A percentile compares a stretch with the other conserved stretches of the same genome.
phyloP scores from a whole-genome alignment of 495 filamentous ascomycete genomes.

The Oidiodendron maius region DNA sequence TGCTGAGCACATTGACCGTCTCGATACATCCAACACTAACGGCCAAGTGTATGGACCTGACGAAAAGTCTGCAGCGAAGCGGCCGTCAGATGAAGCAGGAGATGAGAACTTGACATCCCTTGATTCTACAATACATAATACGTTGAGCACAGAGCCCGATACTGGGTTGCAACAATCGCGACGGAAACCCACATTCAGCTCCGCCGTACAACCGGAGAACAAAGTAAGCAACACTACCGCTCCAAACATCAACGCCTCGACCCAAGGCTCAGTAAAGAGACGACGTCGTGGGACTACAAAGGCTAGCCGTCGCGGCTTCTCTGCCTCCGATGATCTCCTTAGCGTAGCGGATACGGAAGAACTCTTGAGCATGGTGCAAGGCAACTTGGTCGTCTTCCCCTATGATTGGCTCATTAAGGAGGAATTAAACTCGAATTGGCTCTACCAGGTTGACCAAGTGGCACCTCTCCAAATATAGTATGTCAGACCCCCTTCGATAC shows the following conservation, averaged over 20 bases:
- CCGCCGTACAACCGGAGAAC: conserved; percentile 8
- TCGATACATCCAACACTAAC: conserved; percentile 12
- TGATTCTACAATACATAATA: conserved; percentile 10
- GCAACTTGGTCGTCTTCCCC: conserved; percentile 84
- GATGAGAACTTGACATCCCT: conserved; percentile 19
- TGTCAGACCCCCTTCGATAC: conserved; percentile 31
- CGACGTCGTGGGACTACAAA: conserved; percentile 74
- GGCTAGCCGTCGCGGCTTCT: conserved; percentile 65
- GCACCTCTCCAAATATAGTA: conserved; percentile 98
- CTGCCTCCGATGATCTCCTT: conserved; percentile 66
- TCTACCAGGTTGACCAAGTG: conserved; percentile 92
- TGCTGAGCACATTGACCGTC: conserved; percentile 4
- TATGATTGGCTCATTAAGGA: conserved; percentile 92
- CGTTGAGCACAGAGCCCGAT: conserved; percentile 7
- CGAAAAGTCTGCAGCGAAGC: conserved; percentile 29
- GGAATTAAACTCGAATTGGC: conserved; percentile 90
- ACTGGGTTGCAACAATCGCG: conserved; percentile 4
- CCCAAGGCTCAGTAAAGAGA: conserved; percentile 16
- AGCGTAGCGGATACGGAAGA: conserved; percentile 69
- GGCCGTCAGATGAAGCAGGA: conserved; percentile 12
- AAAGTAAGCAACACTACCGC: neutral
- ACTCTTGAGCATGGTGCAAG: conserved; percentile 76
- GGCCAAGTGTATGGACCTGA: conserved; percentile 19
- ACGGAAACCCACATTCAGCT: conserved; percentile 21
- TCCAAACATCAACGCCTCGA: conserved; percentile 5